Conservation (phyloP, 2,329 filamentous ascomycete genomes). For the Leptosphaerulina australis region DNA sequence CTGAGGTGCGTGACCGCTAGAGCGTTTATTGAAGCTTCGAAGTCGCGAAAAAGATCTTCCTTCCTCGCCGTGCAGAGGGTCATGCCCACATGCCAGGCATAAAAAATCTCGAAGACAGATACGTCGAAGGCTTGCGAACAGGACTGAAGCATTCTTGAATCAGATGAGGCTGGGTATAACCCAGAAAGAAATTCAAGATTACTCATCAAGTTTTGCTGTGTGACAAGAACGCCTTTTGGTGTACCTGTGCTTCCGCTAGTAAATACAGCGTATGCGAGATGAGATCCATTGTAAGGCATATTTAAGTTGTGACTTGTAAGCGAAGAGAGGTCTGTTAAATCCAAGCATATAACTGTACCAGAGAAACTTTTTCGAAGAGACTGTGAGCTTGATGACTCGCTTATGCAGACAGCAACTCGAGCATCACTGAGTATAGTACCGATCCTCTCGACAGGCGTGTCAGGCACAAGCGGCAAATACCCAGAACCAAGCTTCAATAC, state of each 20-base stretch:
- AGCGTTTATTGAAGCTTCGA: conserved; percentile 69
- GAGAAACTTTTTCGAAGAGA: conserved; percentile 12
- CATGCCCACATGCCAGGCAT: conserved; percentile 78
- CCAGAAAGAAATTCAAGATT: conserved; percentile 71
- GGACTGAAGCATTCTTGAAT: conserved; percentile 74
- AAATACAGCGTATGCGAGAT: conserved; percentile 78
- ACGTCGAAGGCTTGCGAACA: conserved; percentile 87
- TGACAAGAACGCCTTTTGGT: conserved; percentile 80
- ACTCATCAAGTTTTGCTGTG: conserved; percentile 75
- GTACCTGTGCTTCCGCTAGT: conserved; percentile 82
- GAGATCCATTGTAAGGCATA: conserved; percentile 51
- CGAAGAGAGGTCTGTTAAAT: conserved; percentile 33
- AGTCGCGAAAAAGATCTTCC: conserved; percentile 73
- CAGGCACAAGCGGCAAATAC: conserved; percentile 79
- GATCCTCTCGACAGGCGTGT: conserved; percentile 68
- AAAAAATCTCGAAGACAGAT: conserved; percentile 90
- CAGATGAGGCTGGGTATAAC: conserved; percentile 65
- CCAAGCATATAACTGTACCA: conserved; percentile 37
- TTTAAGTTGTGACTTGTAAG: conserved; percentile 48
- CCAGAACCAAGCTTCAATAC: conserved; percentile 76
- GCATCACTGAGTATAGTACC: conserved; percentile 68
- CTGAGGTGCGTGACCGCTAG: conserved; percentile 78
- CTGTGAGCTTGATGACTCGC: conserved; percentile 30
- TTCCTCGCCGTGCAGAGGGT: conserved; percentile 77
- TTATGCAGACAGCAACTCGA: conserved; percentile 57